Evolutionary conservation across 2,329 filamentous ascomycete species (phyloP), one percentile per base, ranked within the genome.

Genomic region (Aspergillus versicolor): DNA sequence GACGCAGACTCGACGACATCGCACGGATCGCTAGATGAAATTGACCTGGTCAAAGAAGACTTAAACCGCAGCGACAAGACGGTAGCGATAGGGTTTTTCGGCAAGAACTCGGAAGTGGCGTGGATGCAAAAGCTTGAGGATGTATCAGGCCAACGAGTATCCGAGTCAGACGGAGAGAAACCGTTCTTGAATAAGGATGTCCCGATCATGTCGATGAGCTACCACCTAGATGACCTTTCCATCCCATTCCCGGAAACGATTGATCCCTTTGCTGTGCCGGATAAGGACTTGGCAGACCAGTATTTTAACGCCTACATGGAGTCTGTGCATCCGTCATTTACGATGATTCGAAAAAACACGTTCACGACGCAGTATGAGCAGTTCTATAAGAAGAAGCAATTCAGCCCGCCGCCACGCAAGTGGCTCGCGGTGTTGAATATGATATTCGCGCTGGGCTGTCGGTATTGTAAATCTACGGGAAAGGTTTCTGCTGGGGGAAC

Each of bases 391-490:
- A 45, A 58, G 5, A 45, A 56, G 4, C 62, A 57, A n/a, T 52
- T 61, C 6, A 60, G 64, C 12, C 72, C 73, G 2, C 70, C 69
- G 0, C 70, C 69, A 0, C 61, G 59, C 22, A 70, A 71, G 56
- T 76, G 74, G 74, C 65, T 78, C 5, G 75, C 75, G 2, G 74
- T 77, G n/a, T 54, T 79, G 51, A 79, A 79, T 54, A 69, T 79
- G 65, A 71, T 79, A n/a, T 76, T 79, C 52, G 77, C 77, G 5
- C 74, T 79, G 54, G 75, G 73, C 2, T 75, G 74, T 57, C 71
- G 70, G 32, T 73, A 76, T 56, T 70, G 69, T 19, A 71, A 70
- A n/a, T 62, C 76, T 6, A 63, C 67, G 15, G 61, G 73, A 34
- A 61, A 63, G 15, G 27, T 42, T 8, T 27, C 19, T 9, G 61